phyloP scores from a whole-genome alignment of 371 early-diverging fungal genomes.

The Encephalitozoon cuniculi region DNA sequence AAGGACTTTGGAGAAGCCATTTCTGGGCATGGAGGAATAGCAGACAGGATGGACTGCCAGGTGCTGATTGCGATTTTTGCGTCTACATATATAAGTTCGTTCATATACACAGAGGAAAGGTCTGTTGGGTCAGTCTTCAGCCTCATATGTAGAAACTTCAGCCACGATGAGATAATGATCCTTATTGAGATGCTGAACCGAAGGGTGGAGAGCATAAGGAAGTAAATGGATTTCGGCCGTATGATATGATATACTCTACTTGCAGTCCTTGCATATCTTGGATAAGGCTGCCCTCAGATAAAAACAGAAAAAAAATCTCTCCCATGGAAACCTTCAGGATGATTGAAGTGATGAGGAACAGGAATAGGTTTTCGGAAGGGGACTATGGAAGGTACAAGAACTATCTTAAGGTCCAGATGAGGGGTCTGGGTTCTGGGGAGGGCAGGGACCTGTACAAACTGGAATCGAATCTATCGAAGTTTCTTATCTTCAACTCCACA shows the following conservation, averaged over 20 bases:
- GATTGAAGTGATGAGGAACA: neutral
- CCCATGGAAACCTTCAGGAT: slow-evolving; percentile 10
- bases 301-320: slow-evolving; percentile 4
- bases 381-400: neutral
- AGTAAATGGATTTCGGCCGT: too few species aligned
- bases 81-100: slow-evolving; percentile 66
- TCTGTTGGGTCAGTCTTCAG: neutral
- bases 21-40: slow-evolving; percentile 82
- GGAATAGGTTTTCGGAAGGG: neutral
- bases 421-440: neutral
- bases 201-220: neutral
- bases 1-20: slow-evolving; percentile 93
- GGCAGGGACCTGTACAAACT: slow-evolving; percentile 6
- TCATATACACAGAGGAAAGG: slow-evolving; percentile 4
- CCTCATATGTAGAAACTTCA: slow-evolving; percentile 12
- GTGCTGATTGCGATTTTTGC: slow-evolving; percentile 89
- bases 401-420: neutral
- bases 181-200: slow-evolving; percentile 3
- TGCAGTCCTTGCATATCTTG: too few species aligned
- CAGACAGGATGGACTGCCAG: slow-evolving; percentile 93
- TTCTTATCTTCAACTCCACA: neutral
- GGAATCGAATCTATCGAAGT: slow-evolving; percentile 35
- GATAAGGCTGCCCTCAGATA: neutral
- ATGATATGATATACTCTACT: too few species aligned
- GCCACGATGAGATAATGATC: slow-evolving; percentile 5